These are phyloP conservation scores for Citrus inodora DNA, from an alignment of 345 rosid species.

Conservation along the genomic window DNA sequence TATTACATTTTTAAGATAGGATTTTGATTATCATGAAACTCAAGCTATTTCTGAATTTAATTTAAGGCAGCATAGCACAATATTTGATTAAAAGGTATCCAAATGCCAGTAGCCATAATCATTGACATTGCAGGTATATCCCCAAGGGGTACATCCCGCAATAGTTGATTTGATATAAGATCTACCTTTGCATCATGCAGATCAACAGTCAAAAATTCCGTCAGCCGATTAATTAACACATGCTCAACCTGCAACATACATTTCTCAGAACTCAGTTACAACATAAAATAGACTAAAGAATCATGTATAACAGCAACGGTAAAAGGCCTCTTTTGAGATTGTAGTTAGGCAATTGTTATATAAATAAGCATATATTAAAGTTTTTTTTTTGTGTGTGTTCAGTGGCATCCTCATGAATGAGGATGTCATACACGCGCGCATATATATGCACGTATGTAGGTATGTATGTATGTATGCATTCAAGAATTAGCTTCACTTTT, in stretches of 20 bases:
- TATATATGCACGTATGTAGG: too few relatives aligned
- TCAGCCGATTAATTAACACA: slow-evolving; percentile 64
- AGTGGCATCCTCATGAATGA: too few relatives aligned
- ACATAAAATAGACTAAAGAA: not conserved
- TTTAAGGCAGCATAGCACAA: not conserved
- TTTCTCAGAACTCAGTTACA: slow-evolving; percentile 6
- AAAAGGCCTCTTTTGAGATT: not conserved
- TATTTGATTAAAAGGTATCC: not conserved
- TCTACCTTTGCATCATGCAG: slow-evolving; percentile 72
- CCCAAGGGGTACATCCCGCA: not conserved
- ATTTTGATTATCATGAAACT: not conserved
- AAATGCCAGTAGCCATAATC: not conserved
- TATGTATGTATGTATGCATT: not conserved
- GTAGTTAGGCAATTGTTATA: not conserved
- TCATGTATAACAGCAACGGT: not conserved
- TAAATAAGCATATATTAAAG: not conserved
- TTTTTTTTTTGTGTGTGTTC: too few relatives aligned
- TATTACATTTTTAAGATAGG: not conserved
- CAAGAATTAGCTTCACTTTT: not conserved
- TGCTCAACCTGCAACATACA: slow-evolving; percentile 64
- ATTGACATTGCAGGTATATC: not conserved
- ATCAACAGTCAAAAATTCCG: slow-evolving; percentile 56
- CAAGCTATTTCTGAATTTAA: not conserved
- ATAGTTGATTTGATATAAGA: not conserved
- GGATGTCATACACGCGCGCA: not conserved